These are phyloP conservation scores for Leucoagaricus sp. DNA, from an alignment of 1,284 basidiomycete genomes.

Conservation along the genomic window DNA sequence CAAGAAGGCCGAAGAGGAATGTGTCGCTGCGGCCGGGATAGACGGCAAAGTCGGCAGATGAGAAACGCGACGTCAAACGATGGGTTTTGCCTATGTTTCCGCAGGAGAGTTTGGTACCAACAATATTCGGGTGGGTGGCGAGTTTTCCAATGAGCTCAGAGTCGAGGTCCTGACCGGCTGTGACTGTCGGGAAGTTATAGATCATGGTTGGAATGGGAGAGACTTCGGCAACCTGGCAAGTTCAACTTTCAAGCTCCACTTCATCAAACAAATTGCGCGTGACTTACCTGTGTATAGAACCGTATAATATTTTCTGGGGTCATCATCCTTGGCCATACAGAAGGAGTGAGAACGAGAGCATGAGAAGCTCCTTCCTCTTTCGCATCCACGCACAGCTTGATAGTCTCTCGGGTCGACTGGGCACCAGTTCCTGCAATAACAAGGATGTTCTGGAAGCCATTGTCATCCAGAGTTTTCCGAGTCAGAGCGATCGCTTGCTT, in stretches of 20 bases:
- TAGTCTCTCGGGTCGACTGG: constrained; percentile 81
- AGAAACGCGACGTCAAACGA: constrained; percentile 63
- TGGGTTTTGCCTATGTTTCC: constrained; percentile 85
- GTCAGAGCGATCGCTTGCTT: constrained; percentile 65
- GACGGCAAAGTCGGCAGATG: constrained; percentile 56
- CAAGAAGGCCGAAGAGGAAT: constrained; percentile 67
- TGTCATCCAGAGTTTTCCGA: constrained; percentile 72
- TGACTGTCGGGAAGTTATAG: constrained; percentile 87
- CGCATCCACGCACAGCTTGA: constrained; percentile 77
- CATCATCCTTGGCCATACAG: constrained; percentile 68
- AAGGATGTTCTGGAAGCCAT: constrained; percentile 66
- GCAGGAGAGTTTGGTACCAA: constrained; percentile 87
- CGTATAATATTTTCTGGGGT: constrained; percentile 58
- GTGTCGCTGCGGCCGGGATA: constrained; percentile 69
- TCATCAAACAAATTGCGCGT: constrained; percentile 20
- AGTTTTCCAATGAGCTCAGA: constrained; percentile 78
- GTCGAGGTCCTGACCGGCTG: constrained; percentile 85
- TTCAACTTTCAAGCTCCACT: background rate
- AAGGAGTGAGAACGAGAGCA: constrained; percentile 74
- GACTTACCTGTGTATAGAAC: constrained; percentile 61
- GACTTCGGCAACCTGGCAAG: constrained; percentile 70
- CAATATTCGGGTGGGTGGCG: constrained; percentile 83
- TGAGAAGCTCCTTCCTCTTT: constrained; percentile 80
- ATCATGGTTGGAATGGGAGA: constrained; percentile 87
- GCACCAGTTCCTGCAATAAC: constrained; percentile 88